Conservation (phyloP, 805 yeast species). For the Priceomyces melissophilus region DNA sequence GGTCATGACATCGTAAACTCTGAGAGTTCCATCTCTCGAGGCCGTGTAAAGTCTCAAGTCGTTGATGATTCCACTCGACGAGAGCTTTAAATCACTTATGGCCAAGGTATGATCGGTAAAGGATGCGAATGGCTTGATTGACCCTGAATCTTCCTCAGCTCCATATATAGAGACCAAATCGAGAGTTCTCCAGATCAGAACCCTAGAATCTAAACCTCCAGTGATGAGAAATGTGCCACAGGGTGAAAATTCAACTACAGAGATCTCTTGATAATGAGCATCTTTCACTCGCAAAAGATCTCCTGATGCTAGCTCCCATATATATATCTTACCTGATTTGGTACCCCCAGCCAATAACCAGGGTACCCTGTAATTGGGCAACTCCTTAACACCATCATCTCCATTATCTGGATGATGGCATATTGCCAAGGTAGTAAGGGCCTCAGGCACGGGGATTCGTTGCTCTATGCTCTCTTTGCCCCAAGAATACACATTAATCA, state of each 20-base stretch:
- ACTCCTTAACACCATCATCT: conserved; percentile 1
- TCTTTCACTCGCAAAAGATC: conserved; percentile 66
- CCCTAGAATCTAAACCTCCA: conserved; percentile 80
- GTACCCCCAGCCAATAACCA: conserved; percentile 75
- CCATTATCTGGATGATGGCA: conserved; percentile 25
- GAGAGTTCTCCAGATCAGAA: conserved; percentile 65
- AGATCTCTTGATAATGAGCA: conserved; percentile 78
- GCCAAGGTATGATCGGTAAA: conserved; percentile 62
- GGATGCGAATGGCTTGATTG: conserved; percentile 53
- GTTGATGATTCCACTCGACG: conserved; percentile 48
- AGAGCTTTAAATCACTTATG: conserved; percentile 44
- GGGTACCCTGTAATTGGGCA: conserved; percentile 48
- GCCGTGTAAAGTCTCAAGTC: conserved; percentile 66
- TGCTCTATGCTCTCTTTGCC: conserved; percentile 75
- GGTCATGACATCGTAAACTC: conserved; percentile 60
- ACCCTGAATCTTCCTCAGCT: conserved; percentile 27
- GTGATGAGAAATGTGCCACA: conserved; percentile 67
- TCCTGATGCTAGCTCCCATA: conserved; percentile 87
- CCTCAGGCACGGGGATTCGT: conserved; percentile 81
- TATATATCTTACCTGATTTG: conserved; percentile 66
- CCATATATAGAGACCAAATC: conserved; percentile 48
- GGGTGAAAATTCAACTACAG: conserved; percentile 52
- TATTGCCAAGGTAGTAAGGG: conserved; percentile 54
- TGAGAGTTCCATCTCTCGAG: conserved; percentile 70
- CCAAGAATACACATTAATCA: conserved; percentile 68